Conservation (phyloP, 2,329 filamentous ascomycete species). For the Geosmithia morbida region DNA sequence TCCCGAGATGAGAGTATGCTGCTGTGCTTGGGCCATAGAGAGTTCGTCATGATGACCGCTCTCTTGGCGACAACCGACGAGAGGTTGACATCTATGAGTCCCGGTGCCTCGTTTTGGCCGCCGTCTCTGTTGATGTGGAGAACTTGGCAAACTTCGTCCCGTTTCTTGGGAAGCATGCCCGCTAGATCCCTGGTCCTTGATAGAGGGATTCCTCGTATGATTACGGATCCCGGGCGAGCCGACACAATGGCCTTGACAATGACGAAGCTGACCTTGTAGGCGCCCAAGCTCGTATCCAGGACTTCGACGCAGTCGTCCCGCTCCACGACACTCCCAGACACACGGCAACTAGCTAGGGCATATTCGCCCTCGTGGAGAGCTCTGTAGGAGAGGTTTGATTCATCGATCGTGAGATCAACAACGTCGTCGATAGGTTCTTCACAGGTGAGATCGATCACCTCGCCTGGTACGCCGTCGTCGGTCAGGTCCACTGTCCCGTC, state of each 20-base stretch:
- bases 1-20: slow-evolving; percentile 6
- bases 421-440: slow-evolving; percentile 7
- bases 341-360: slow-evolving; percentile 6
- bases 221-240: slow-evolving; percentile 6
- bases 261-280: slow-evolving; percentile 18
- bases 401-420: slow-evolving; percentile 9
- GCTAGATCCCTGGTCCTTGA: slow-evolving; percentile 17
- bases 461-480: too few relatives aligned
- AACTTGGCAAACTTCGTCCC: slow-evolving; percentile 28
- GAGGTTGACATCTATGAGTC: slow-evolving; percentile 25
- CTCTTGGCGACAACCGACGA: slow-evolving; percentile 22
- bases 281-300: slow-evolving; percentile 6
- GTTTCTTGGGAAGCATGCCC: slow-evolving; percentile 20
- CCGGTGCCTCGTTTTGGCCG: slow-evolving; percentile 22
- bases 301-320: slow-evolving; percentile 15
- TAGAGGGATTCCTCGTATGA: slow-evolving; percentile 23
- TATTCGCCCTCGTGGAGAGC: slow-evolving; percentile 10
- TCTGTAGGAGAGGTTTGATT: slow-evolving; percentile 1
- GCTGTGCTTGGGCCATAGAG: slow-evolving; percentile 23
- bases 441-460: too few relatives aligned
- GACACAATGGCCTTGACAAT: slow-evolving; percentile 26
- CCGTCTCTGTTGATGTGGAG: slow-evolving; percentile 18
- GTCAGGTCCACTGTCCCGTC: not conserved
- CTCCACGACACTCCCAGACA: slow-evolving; percentile 5
- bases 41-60: slow-evolving; percentile 39